A percentile compares a stretch with the other conserved stretches of the same genome.
These are phyloP conservation scores for Boletus rubroflammeus DNA, from an alignment of 768 basidiomycete genomes.

Conservation along the genomic window DNA sequence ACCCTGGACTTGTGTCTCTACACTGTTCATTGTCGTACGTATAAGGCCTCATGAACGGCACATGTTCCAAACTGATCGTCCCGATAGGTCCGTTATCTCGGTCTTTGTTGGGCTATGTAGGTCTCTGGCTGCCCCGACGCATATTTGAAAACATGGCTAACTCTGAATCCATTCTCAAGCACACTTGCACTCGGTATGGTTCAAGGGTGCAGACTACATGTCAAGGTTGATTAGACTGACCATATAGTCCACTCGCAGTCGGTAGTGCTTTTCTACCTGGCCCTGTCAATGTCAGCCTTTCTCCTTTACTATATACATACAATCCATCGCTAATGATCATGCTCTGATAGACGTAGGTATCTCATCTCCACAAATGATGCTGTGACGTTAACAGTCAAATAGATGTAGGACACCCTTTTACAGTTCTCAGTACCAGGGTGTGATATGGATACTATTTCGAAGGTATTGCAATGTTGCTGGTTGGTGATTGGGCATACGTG, in stretches of 20 bases:
- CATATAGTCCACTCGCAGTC: background rate
- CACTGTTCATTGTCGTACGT: slow-evolving; percentile 15
- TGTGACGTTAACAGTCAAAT: background rate
- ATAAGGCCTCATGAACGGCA: background rate
- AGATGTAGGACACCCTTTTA: slow-evolving; percentile 10
- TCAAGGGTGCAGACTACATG: background rate
- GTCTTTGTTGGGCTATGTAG: slow-evolving; percentile 11
- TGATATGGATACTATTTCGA: background rate
- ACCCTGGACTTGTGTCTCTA: slow-evolving; percentile 15
- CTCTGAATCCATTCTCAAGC: background rate
- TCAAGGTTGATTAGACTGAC: background rate
- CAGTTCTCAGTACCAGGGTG: background rate
- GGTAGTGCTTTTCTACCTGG: slow-evolving; percentile 7
- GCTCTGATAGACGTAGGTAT: slow-evolving; percentile 2
- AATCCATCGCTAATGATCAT: background rate
- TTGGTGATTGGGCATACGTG: background rate
- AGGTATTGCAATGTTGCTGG: slow-evolving; percentile 1
- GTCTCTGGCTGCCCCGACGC: background rate
- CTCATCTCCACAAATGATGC: background rate
- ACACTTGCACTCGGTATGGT: slow-evolving; percentile 1
- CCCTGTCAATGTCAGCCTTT: slow-evolving; percentile 2
- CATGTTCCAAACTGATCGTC: background rate
- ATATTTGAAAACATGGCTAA: background rate
- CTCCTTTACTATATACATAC: background rate
- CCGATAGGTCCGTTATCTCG: slow-evolving; percentile 14